A percentile compares a stretch with the other conserved stretches of the same genome.
These are phyloP conservation scores for Phialophora chinensis DNA, from an alignment of 2,329 filamentous ascomycete species.

Conservation along the genomic window DNA sequence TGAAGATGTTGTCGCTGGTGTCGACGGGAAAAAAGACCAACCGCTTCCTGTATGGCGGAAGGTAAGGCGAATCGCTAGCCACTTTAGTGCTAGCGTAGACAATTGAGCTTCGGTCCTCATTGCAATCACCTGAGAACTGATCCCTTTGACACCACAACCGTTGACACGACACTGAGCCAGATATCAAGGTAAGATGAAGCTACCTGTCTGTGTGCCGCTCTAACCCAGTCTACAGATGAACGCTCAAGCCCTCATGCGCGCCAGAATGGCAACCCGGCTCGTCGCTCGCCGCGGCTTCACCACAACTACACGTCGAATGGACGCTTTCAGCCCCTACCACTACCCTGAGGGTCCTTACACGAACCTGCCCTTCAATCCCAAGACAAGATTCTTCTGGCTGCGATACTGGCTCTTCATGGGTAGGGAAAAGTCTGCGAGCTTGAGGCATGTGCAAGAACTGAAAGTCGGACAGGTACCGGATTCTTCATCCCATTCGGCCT, in stretches of 20 bases:
- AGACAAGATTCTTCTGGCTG: slow-evolving; percentile 81
- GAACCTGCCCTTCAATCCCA: slow-evolving; percentile 97
- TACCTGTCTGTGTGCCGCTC: neutral
- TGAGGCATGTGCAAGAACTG: slow-evolving; percentile 41
- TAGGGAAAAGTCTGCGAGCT: slow-evolving; percentile 49
- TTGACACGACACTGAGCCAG: slow-evolving; percentile 6
- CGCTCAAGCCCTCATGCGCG: slow-evolving; percentile 69
- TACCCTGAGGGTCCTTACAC: slow-evolving; percentile 94
- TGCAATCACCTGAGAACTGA: slow-evolving; percentile 14
- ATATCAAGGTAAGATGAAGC: slow-evolving; percentile 4
- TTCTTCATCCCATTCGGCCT: slow-evolving; percentile 67
- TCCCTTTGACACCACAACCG: slow-evolving; percentile 1
- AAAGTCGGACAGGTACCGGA: slow-evolving; percentile 55
- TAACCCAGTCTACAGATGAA: slow-evolving; percentile 71
- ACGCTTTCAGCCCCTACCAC: slow-evolving; percentile 81
- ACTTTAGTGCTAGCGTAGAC: neutral
- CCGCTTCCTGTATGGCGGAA: slow-evolving; percentile 1
- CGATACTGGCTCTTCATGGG: slow-evolving; percentile 81
- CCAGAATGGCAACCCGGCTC: slow-evolving; percentile 66
- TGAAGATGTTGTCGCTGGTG: slow-evolving; percentile 10
- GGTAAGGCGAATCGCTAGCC: slow-evolving; percentile 6
- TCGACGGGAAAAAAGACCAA: slow-evolving; percentile 14
- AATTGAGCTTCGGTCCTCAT: slow-evolving; percentile 6
- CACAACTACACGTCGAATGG: slow-evolving; percentile 72
- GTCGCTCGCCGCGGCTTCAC: slow-evolving; percentile 93